These are phyloP conservation scores for Helicostylum pulchrum DNA, from an alignment of 192 early-diverging fungal species.

Conservation along the genomic window DNA sequence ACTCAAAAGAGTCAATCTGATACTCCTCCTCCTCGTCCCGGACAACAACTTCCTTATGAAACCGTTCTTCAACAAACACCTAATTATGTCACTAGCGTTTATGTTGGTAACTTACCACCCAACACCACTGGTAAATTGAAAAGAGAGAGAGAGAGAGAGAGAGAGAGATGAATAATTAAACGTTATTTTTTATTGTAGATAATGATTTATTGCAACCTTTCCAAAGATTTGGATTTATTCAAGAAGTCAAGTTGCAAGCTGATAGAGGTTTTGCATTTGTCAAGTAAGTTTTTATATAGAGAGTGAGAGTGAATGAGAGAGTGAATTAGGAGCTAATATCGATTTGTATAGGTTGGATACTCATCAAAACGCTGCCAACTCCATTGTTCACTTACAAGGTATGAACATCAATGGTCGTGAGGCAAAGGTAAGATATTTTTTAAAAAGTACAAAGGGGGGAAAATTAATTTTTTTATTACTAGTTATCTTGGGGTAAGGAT, in stretches of 20 bases:
- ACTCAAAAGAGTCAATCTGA: constrained; percentile 62
- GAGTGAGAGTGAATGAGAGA: no score
- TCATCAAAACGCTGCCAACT: constrained; percentile 82
- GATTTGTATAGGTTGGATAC: constrained; percentile 60
- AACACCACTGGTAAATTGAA: constrained; percentile 74
- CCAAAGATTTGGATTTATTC: constrained; percentile 71
- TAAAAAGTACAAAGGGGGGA: no score
- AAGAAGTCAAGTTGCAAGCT: constrained; percentile 77
- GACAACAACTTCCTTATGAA: constrained; percentile 52
- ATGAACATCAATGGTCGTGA: constrained; percentile 66
- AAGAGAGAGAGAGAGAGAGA: no score
- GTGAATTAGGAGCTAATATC: neutral
- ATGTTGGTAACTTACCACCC: constrained; percentile 84
- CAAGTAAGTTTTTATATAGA: constrained; percentile 48
- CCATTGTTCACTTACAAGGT: constrained; percentile 80
- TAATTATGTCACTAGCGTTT: constrained; percentile 82
- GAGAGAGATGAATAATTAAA: neutral
- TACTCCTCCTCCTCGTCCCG: constrained; percentile 12
- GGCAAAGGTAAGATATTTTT: constrained; percentile 36
- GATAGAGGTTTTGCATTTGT: constrained; percentile 90
- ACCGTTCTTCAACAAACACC: constrained; percentile 69
- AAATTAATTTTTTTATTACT: neutral
- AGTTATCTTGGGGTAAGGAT: constrained; percentile 87
- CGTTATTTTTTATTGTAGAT: neutral
- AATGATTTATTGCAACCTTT: constrained; percentile 39